Evolutionary conservation across 2,329 filamentous ascomycete species (phyloP).

Genomic region (Ceratocystis ficicola): DNA sequence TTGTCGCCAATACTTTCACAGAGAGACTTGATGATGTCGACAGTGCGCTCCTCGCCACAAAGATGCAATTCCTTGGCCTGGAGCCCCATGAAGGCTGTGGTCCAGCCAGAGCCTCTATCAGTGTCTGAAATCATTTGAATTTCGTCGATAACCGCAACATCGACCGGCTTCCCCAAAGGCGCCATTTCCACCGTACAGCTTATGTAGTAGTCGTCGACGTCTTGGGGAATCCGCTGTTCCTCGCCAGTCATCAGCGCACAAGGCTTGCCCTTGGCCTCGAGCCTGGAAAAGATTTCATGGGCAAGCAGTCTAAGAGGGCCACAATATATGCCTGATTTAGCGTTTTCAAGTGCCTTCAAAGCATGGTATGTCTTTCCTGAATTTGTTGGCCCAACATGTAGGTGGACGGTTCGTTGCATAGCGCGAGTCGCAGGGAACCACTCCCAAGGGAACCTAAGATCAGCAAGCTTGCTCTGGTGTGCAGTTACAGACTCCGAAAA

Average conservation of each 20-base stretch:
- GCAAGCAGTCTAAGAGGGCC: conserved; percentile 80
- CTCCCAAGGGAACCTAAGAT: conserved; percentile 77
- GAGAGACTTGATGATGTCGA: conserved; percentile 65
- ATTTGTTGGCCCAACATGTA: conserved; percentile 94
- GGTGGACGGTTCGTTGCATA: conserved; percentile 69
- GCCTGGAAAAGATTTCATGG: conserved; percentile 85
- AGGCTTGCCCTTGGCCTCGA: conserved; percentile 61
- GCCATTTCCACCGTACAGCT: conserved; percentile 93
- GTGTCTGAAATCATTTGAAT: conserved; percentile 88
- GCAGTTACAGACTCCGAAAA: conserved; percentile 45
- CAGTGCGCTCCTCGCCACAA: conserved; percentile 76
- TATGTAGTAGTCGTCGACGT: conserved; percentile 47
- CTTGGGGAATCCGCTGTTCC: conserved; percentile 60
- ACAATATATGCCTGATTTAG: conserved; percentile 70
- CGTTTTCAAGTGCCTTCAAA: conserved; percentile 67
- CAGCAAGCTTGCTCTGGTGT: conserved; percentile 56
- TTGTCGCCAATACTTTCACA: conserved; percentile 72
- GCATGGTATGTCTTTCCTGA: conserved; percentile 97
- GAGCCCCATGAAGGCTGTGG: conserved; percentile 73
- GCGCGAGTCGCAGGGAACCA: conserved; percentile 81
- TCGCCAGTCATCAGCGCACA: conserved; percentile 86
- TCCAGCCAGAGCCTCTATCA: conserved; percentile 88
- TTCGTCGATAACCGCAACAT: conserved; percentile 94
- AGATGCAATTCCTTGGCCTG: conserved; percentile 83
- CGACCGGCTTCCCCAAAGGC: conserved; percentile 45